Evolutionary conservation across 2,329 filamentous ascomycete genomes (phyloP), one percentile per base, ranked within the genome.

Genomic region (Raffaelea albimanens): DNA sequence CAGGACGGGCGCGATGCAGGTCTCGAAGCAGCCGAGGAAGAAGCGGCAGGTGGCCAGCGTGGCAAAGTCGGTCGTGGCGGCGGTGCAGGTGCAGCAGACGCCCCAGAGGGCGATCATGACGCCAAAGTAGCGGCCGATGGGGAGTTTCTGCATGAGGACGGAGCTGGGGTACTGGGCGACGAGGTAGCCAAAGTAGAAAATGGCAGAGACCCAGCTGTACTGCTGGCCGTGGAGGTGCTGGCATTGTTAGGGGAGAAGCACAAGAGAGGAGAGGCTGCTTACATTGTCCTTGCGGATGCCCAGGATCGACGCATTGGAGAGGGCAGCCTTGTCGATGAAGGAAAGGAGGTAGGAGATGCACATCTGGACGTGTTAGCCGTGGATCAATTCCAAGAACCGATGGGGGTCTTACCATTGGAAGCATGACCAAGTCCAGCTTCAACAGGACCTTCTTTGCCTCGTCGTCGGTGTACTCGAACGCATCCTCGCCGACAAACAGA

Each of bases 151-250:
- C 0, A 78, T 65, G 4, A 75, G 55, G 47, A 68, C 68, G 0
- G 76, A 75, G 4, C 76, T 67, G 0, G 76, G 61, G 1, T 75
- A 73, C 55, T 81, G 76, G 65, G 78, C 73, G 13, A 77, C 62
- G 9, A 81, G 67, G 56, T 80, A 75, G 1, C 76, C 76, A n/a
- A 80, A 62, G 55, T 76, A 82, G 14, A 82, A 63, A 45, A 82
- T 72, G 2, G 75, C 80, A 75, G 46, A 48, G 44, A 43, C 45
- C 51, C 47, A 51, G 1, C 47, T 47, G 22, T 48, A 52, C 4
- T 53, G 41, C 40, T 53, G 49, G 4, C 49, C 47, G 8, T 31
- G 29, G n/a, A 53, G 49, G 3, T 44, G n/a, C n/a, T n/a, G n/a
- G n/a, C n/a, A n/a, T n/a, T n/a, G n/a, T n/a, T n/a, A n/a, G n/a